Evolutionary conservation across 345 rosid species (phyloP).

Genomic region (Citrus sp.): DNA sequence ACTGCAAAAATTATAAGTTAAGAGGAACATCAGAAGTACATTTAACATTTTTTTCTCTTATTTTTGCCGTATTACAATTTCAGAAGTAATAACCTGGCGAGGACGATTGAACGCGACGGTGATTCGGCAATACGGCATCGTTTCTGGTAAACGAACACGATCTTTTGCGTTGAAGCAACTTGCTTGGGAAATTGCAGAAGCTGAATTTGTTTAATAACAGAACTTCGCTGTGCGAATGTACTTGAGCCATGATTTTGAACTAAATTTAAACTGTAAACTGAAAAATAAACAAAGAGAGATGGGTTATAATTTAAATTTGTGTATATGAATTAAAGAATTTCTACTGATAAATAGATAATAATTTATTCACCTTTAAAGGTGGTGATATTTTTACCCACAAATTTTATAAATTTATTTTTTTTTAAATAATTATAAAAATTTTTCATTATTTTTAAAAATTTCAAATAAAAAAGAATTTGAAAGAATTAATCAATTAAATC

Average conservation of each 20-base stretch:
- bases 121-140: background rate
- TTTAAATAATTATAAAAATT: no score
- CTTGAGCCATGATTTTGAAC: conserved; percentile 28
- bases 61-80: background rate
- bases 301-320: background rate
- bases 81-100: conserved; percentile 26
- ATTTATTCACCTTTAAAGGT: no score
- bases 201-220: conserved; percentile 12
- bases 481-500: no score
- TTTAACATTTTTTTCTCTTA: background rate
- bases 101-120: conserved; percentile 19
- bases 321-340: background rate
- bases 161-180: conserved; percentile 19
- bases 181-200: conserved; percentile 9
- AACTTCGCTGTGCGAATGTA: conserved; percentile 15
- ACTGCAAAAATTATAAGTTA: conserved; percentile 31
- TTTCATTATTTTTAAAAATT: no score
- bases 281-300: no score
- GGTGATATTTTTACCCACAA: no score
- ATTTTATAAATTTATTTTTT: no score
- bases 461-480: no score
- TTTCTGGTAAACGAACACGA: conserved; percentile 6
- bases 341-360: background rate
- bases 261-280: background rate
- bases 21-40: background rate